Evolutionary conservation across 2,329 filamentous ascomycete species (phyloP), one percentile per base, ranked within the genome.

Genomic region (Claviceps spartinae): DNA sequence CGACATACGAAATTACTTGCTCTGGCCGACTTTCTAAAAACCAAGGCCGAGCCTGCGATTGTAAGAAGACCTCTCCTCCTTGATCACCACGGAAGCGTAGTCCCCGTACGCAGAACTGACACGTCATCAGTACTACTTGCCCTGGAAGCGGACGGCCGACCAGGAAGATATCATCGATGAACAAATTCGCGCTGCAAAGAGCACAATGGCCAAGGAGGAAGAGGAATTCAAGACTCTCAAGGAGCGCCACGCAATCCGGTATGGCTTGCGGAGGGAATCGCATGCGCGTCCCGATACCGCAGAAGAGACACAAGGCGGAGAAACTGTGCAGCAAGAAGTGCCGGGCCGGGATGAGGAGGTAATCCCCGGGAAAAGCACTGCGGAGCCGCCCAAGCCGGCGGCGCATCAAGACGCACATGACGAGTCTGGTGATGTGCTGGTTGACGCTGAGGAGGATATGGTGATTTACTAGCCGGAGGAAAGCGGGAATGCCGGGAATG

Each of bases 361-460:
- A 22, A 22, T 26, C 13, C 36, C n/a, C 14, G 18, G 2, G 6
- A 34, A 49, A 42, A 36, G 45, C 18, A 3, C 54, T 50, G 49
- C 13, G 4, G 24, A 38, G 18, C 43, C 16, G 14, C 30, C 40
- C 16, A 45, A 50, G 41, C 4, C 47, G 11, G 36, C 24, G 46
- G 47, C 45, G 37, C 58, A 71, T 52, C 72, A 67, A 61, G 73
- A 72, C 54, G 63, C 77, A 59, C 76, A 85, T 54, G 85, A 90
- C 61, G 82, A 88, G 56, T 76, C 78, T 49, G 85, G 81, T 50
- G 86, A 90, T 61, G 83, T 91, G 52, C 76, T 94, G 58, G 82
- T 93, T 51, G 86, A 88, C 66, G 86, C 85, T 51, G 87, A 88
- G 54, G 89, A 96, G 70, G 89, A 95, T 62, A 89, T 85, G 60